A percentile compares a stretch with the other conserved stretches of the same genome.
phyloP scores from a whole-genome alignment of 108 stramenopile genomes.

The Fragilaria crotonensis region DNA sequence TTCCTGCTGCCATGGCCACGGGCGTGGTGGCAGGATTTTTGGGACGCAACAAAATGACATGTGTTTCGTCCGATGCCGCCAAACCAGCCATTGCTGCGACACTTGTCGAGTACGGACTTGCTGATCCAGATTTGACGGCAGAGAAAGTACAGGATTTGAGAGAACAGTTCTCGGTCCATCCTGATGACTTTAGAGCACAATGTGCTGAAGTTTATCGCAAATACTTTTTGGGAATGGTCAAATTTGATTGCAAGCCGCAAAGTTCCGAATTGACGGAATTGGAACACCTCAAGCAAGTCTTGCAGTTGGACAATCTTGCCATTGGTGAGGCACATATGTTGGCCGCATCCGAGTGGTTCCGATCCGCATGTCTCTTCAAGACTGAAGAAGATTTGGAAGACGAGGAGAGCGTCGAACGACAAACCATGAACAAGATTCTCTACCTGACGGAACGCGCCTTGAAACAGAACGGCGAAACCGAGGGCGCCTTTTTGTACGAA shows the following conservation, averaged over 20 bases:
- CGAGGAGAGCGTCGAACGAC: constrained; percentile 60
- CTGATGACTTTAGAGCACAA: constrained; percentile 59
- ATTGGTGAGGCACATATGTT: constrained; percentile 78
- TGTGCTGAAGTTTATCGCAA: constrained; percentile 48
- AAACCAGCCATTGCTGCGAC: constrained; percentile 52
- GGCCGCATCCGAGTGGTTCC: constrained; percentile 58
- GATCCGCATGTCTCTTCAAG: constrained; percentile 50
- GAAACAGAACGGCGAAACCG: constrained; percentile 57
- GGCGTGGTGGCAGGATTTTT: constrained; percentile 48
- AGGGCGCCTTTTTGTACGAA: constrained; percentile 78
- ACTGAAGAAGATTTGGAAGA: constrained; percentile 74
- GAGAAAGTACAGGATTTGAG: constrained; percentile 24
- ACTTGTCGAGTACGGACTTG: constrained; percentile 36
- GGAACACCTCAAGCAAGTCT: constrained; percentile 27
- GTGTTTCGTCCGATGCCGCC: constrained; percentile 28
- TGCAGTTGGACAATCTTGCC: constrained; percentile 53
- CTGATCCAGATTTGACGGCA: constrained; percentile 21
- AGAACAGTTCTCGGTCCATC: constrained; percentile 22
- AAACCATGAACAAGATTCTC: constrained; percentile 69
- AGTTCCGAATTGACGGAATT: constrained; percentile 73
- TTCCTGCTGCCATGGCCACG: constrained; percentile 41
- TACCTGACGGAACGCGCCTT: constrained; percentile 76
- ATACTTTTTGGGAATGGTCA: constrained; percentile 76
- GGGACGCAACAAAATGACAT: constrained; percentile 40
- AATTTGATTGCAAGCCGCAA: constrained; percentile 49